phyloP scores from a whole-genome alignment of 2,329 filamentous ascomycete species.

The Microthyrium microscopicum region DNA sequence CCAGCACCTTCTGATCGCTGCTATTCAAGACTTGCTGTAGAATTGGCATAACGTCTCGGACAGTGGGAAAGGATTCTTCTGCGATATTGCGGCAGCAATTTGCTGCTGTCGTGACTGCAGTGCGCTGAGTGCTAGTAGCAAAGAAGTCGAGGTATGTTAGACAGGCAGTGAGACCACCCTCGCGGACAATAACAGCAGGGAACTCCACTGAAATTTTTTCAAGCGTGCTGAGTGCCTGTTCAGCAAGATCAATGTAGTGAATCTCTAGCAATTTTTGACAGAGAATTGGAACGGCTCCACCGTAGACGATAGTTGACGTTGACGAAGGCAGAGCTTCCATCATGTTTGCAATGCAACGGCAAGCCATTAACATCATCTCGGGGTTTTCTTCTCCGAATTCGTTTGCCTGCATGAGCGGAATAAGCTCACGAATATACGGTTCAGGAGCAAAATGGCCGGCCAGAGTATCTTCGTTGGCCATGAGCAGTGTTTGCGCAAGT shows the following conservation, averaged over 20 bases:
- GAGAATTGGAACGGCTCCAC: constrained; percentile 84
- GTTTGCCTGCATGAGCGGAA: constrained; percentile 78
- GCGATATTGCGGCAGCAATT: constrained; percentile 97
- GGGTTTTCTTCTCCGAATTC: constrained; percentile 81
- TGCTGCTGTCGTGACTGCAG: constrained; percentile 89
- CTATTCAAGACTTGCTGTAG: constrained; percentile 78
- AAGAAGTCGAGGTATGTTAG: constrained; percentile 95
- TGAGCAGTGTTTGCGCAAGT: constrained; percentile 77
- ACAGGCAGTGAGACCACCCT: constrained; percentile 90
- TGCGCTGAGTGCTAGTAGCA: constrained; percentile 88
- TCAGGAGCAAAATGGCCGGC: constrained; percentile 91
- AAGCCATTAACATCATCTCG: constrained; percentile 93
- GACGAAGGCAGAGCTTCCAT: constrained; percentile 94
- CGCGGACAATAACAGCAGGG: constrained; percentile 82
- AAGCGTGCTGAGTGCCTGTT: constrained; percentile 88
- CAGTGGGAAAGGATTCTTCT: constrained; percentile 78
- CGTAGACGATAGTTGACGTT: constrained; percentile 90
- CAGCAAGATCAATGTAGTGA: constrained; percentile 89
- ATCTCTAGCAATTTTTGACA: constrained; percentile 94
- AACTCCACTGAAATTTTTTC: constrained; percentile 98
- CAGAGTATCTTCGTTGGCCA: constrained; percentile 92
- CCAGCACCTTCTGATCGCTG: constrained; percentile 90
- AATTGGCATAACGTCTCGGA: constrained; percentile 92
- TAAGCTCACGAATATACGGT: constrained; percentile 86
- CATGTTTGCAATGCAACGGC: constrained; percentile 84